Evolutionary conservation across 768 basidiomycete genomes (phyloP), one percentile per base, ranked within the genome.

Genomic region (Gautieria morchelliformis): DNA sequence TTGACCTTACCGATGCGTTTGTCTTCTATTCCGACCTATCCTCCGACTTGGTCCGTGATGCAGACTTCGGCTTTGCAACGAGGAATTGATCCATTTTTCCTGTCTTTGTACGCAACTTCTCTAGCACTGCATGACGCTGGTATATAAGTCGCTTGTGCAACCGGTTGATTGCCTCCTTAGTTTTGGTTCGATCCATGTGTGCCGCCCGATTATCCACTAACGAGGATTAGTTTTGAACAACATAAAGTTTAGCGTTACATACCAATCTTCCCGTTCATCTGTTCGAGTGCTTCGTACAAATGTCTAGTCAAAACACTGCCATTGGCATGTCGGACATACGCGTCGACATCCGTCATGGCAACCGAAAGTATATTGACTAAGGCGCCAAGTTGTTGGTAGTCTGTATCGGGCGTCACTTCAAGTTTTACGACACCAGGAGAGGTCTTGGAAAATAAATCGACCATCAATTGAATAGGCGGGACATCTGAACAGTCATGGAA

Each of bases 181-280:
- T 77, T 56, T 84, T 77, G 2, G 88, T 87, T 48, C 89, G 82
- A 60, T 89, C 87, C 35, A 91, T 74, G 67, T 87, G 80, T 1
- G 83, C 81, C 27, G 85, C 87, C 47, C 86, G 83, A 3, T 81
- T 83, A 65, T 90, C 88, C 47, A 79, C 86, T 88, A 58, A 12
- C 9, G 44, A 37, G 30, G 27, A 2, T 27, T 27, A 27, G 27
- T 27, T 27, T 27, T 27, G 27, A 27, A 27, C 5, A 5, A 27
- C 27, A 27, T 27, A 27, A 27, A 27, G 27, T 5, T 17, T 46
- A 27, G 20, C 24, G 17, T 46, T 20, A 72, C 83, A 57, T 54
- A 88, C 87, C 74, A 54, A 88, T 88, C 52, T 73, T 77, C 14
- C 76, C 74, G 64, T 85, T 84, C 9, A 87, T 62, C 11, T 63